phyloP scores from a whole-genome alignment of 345 rosid species.

The Moricandia moricandioides region DNA sequence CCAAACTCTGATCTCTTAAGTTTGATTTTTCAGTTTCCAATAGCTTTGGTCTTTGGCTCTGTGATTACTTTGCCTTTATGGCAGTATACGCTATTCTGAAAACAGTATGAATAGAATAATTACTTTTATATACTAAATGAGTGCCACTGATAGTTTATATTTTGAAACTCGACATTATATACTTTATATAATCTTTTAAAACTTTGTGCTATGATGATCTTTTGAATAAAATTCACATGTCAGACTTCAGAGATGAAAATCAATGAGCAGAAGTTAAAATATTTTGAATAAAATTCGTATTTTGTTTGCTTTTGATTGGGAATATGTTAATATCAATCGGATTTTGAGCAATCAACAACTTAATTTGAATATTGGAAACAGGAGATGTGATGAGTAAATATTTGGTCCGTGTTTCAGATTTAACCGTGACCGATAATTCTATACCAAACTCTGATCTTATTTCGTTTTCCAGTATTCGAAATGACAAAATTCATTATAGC shows the following conservation, averaged over 20 bases:
- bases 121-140: neutral
- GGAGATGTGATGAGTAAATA: slow-evolving; percentile 32
- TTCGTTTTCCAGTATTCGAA: neutral
- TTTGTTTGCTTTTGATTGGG: no score
- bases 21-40: neutral
- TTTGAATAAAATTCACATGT: slow-evolving; percentile 36
- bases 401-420: slow-evolving; percentile 49
- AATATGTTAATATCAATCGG: no score
- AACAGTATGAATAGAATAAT: slow-evolving; percentile 9
- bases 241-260: slow-evolving; percentile 40
- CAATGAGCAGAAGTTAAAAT: slow-evolving; percentile 22
- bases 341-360: no score
- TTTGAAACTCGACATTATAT: neutral
- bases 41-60: neutral
- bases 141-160: neutral
- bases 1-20: slow-evolving; percentile 40
- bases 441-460: slow-evolving; percentile 39
- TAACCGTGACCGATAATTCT: slow-evolving; percentile 29
- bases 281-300: no score
- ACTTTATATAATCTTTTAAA: neutral
- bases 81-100: slow-evolving; percentile 39
- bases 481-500: neutral
- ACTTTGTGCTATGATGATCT: slow-evolving; percentile 32
- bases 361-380: no score
- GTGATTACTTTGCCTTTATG: slow-evolving; percentile 26